Evolutionary conservation across 2,329 filamentous ascomycete genomes (phyloP).

Genomic region (Aspergillus costaricaensis): DNA sequence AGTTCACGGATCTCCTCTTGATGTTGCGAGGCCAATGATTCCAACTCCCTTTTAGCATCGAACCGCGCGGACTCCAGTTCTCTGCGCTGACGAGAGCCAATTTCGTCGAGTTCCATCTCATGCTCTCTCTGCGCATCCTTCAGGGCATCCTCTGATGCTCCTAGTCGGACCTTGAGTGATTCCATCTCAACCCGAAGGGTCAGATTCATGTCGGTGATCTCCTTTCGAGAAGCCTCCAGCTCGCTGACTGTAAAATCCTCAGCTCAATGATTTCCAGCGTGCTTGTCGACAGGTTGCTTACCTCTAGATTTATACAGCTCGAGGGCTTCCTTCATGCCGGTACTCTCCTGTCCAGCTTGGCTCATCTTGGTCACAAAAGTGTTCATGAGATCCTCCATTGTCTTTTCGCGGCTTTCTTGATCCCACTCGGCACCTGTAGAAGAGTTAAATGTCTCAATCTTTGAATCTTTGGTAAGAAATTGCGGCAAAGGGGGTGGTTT

Average conservation of each 20-base stretch:
- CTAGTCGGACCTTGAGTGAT: constrained; percentile 56
- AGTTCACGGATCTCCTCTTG: constrained; percentile 68
- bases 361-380: constrained; percentile 72
- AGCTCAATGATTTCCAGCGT: neutral
- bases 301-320: constrained; percentile 73
- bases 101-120: constrained; percentile 55
- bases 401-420: constrained; percentile 72
- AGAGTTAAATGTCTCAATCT: constrained; percentile 60
- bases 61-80: constrained; percentile 46
- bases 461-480: constrained; percentile 74
- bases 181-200: constrained; percentile 69
- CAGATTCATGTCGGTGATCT: constrained; percentile 55
- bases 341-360: constrained; percentile 67
- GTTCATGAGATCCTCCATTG: constrained; percentile 73
- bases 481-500: constrained; percentile 39
- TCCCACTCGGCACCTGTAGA: constrained; percentile 60
- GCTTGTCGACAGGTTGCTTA: constrained; percentile 44
- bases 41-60: constrained; percentile 55
- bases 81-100: constrained; percentile 54
- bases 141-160: constrained; percentile 50
- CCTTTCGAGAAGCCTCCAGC: constrained; percentile 55
- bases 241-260: constrained; percentile 53
- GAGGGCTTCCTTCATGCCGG: constrained; percentile 71
- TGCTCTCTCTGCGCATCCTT: constrained; percentile 56
- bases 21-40: constrained; percentile 62